Conservation (phyloP, 495 filamentous ascomycete species). For the Monascus purpureus region DNA sequence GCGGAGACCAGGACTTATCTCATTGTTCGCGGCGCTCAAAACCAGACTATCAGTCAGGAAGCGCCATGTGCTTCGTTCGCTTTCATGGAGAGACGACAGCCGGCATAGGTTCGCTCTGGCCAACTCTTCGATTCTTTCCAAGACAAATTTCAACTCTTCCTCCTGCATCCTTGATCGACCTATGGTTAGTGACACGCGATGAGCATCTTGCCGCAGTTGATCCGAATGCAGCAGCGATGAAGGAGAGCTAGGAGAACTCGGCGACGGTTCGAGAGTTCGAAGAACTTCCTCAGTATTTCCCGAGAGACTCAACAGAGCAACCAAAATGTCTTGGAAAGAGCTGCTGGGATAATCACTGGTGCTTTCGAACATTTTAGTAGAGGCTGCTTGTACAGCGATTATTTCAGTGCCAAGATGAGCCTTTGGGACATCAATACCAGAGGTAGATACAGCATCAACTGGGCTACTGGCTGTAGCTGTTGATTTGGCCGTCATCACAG, state of each 20-base stretch:
- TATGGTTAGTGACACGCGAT: conserved; percentile 40
- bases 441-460: conserved; percentile 12
- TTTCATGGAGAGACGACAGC: conserved; percentile 44
- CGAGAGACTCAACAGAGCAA: conserved; percentile 55
- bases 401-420: conserved; percentile 64
- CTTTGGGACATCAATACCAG: conserved; percentile 32
- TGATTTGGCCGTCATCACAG: conserved; percentile 14
- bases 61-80: conserved; percentile 58
- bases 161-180: conserved; percentile 32
- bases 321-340: conserved; percentile 64
- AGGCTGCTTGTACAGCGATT: conserved; percentile 77
- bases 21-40: conserved; percentile 40
- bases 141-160: conserved; percentile 47
- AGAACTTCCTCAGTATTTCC: conserved; percentile 21
- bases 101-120: conserved; percentile 67
- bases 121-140: conserved; percentile 70
- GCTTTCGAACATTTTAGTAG: conserved; percentile 74
- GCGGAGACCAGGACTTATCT: conserved; percentile 45
- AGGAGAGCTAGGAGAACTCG: conserved; percentile 11
- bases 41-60: conserved; percentile 57
- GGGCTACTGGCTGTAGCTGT: conserved; percentile 14
- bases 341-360: conserved; percentile 74
- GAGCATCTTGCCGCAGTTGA: conserved; percentile 39
- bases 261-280: conserved; percentile 14
- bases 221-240: conserved; percentile 17